Evolutionary conservation across 129 eudicot species (phyloP), one percentile per base, ranked within the genome.

Genomic region (Ambrosia artemisiifolia): DNA sequence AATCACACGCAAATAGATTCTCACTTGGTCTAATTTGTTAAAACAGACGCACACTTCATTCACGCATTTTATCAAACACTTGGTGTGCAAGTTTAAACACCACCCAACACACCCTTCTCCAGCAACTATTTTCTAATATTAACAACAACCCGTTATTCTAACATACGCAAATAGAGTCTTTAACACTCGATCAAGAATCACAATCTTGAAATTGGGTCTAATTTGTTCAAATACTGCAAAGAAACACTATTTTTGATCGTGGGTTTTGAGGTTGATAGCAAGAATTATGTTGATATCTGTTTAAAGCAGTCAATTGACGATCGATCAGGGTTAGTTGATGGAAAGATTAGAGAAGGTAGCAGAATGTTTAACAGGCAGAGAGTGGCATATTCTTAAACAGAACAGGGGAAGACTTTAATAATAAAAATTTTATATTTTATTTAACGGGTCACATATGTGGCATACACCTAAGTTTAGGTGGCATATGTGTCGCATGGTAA

Each of bases 1-100:
- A 2, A 9, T 24, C 34, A 42, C 6, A 42, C 5, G 19, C 24
- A 66, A 64, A 36, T n/a, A 42, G 49, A 9, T 47, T n/a, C 3
- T 46, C 43, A 68, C 16, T 40, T 57, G 14, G 34, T 47, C 24
- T 16, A 44, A 36, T 35, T 35, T 35, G 38, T 35, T 35, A 3
- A 35, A 35, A 1, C 28, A 24, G 28, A 24, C 28, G 28, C 28
- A 24, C 38, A 35, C 59, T 50, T 49, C 34, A 51, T 54, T 72
- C 19, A 7, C 50, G 34, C 75, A 79, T 73, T n/a, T 73, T n/a
- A 74, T 73, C 83, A 73, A 79, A 73, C 79, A 57, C 40, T 17
- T 47, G 74, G 59, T 30, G 47, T 71, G 80, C 62, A 67, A 19
- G 28, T 24, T 24, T 24, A 24, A 24, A 24, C 28, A 24, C 28